Evolutionary conservation across 495 filamentous ascomycete genomes (phyloP), one percentile per base, ranked within the genome.

Genomic region (Annulohypoxylon bovei): DNA sequence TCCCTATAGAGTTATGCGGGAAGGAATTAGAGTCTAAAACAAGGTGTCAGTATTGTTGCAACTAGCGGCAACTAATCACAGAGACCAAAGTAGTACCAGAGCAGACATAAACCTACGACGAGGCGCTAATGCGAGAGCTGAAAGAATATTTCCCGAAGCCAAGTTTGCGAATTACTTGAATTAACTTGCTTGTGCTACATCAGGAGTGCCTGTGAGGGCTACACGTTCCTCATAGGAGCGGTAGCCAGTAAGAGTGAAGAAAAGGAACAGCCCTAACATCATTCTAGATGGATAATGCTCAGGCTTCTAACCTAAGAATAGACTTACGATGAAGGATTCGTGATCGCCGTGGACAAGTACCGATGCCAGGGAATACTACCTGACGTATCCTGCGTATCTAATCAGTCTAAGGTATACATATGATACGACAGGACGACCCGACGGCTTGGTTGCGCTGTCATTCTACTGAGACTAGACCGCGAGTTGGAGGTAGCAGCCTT

Each of bases 21-120:
- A 67, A 55, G 58, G 42, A 71, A 63, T 53, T 58, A 67, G 54
- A 64, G 59, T 67, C 58, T 71, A 63, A 71, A 71, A 71, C 69
- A 71, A 67, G 53, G 69, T 71, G 62, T 71, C 52, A 71, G 57
- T 71, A 27, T 40, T 56, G 68, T 65, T 65, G 62, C 57, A 52
- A 71, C 47, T 71, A 71, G 68, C 62, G 62, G 68, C 50, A 53
- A 54, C 50, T 67, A 37, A 46, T 56, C 52, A 33, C 50, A 64
- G 7, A 50, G 14, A 61, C 35, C 18, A 35, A 60, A 12, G 67
- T 37, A 55, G 55, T 42, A 65, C 62, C 62, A 61, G 62, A 61
- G 56, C 30, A 53, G 53, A 23, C 59, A 9, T 44, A 57, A 67
- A 71, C 56, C 62, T 60, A 62, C 62, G 56, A 52, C 30, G 62